Evolutionary conservation across 2,329 filamentous ascomycete species (phyloP).

Genomic region (Diaporthe nobilis): DNA sequence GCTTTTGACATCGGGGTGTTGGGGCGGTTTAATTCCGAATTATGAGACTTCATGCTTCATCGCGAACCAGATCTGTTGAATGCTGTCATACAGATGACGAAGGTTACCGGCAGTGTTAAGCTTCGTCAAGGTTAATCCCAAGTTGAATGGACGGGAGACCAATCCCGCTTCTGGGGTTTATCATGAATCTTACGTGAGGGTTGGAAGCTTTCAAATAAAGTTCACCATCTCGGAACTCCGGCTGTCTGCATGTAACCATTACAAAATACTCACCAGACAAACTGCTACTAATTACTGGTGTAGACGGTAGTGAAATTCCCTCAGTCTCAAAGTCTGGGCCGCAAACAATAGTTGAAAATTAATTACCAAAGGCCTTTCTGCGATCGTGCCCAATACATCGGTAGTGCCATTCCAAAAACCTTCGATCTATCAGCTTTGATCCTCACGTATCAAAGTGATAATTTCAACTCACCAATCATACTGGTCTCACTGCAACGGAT

Average conservation of each 20-base stretch:
- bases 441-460: not conserved
- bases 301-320: not conserved
- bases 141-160: not conserved
- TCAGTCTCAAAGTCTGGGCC: not conserved
- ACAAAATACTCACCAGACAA: not conserved
- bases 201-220: constrained; percentile 9
- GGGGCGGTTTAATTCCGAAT: not conserved
- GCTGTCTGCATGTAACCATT: not conserved
- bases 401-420: not conserved
- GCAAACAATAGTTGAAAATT: not conserved
- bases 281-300: not conserved
- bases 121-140: constrained; percentile 4
- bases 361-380: not conserved
- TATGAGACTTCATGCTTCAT: not conserved
- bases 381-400: not conserved
- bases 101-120: not conserved
- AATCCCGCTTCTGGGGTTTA: not conserved
- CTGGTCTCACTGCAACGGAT: not conserved
- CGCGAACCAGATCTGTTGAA: not conserved
- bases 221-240: not conserved
- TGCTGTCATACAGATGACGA: not conserved
- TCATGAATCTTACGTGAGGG: too few relatives aligned
- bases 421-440: not conserved
- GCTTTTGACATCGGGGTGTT: too few relatives aligned
- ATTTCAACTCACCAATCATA: not conserved